Conservation (phyloP, 2,329 filamentous ascomycete genomes). For the Fusarium hostae region DNA sequence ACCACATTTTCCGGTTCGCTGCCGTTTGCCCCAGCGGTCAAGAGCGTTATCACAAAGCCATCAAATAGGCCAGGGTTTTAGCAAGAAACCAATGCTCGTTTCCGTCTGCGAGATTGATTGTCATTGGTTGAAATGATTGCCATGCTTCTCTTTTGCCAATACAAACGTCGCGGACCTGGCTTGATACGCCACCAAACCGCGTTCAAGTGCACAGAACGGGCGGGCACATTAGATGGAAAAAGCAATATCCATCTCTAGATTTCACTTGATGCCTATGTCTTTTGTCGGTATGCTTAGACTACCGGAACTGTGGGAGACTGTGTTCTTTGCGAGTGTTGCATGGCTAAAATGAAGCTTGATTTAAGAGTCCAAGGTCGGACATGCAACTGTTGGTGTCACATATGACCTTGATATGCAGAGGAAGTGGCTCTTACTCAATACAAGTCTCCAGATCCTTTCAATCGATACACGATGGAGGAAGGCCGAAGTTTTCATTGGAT, state of each 20-base stretch:
- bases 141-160: neutral
- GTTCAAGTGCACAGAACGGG: neutral
- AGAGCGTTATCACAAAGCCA: neutral
- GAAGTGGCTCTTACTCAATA: neutral
- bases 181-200: neutral
- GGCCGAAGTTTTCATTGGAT: neutral
- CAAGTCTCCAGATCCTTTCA: no score
- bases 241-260: neutral
- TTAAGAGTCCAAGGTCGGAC: neutral
- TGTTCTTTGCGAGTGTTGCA: neutral
- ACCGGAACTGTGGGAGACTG: neutral
- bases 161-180: neutral
- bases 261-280: neutral
- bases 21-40: neutral
- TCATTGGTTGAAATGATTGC: neutral
- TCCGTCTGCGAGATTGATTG: neutral
- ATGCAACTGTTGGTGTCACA: neutral
- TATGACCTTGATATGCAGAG: neutral
- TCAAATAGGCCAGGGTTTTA: neutral
- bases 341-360: neutral
- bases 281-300: neutral
- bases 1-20: neutral
- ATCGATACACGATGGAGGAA: neutral
- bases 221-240: neutral
- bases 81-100: neutral